Evolutionary conservation across 2,329 filamentous ascomycete genomes (phyloP), one percentile per base, ranked within the genome.

Genomic region (Cladophialophora yegresii): DNA sequence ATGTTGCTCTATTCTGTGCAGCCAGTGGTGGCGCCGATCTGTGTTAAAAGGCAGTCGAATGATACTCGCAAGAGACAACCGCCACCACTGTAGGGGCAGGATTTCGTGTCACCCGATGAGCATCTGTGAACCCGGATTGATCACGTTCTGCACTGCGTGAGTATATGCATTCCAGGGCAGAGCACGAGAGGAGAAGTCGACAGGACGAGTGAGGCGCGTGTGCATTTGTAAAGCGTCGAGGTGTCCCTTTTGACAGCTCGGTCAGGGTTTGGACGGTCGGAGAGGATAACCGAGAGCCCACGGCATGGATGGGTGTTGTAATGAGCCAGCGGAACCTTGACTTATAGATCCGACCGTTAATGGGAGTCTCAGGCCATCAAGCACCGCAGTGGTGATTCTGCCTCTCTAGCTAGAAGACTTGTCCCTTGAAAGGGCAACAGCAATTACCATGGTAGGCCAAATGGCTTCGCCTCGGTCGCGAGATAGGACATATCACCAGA

Each of bases 101-200:
- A 45, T 65, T 68, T 58, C 36, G 66, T 64, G 66, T 68, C 66
- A 54, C 61, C 63, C 57, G 54, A 58, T 26, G 16, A 7, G 20
- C 22, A 61, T 43, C 60, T 50, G 22, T 12, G 26, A 9, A 3
- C 3, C 8, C 58, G 55, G 63, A 58, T 6, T 68, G 66, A 61
- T 68, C 32, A 55, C 63, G 47, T 63, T 58, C 66, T 64, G 66
- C 66, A 68, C 66, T 63, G 36, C 66, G 58, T 49, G 66, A 49
- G 66, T 63, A 63, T 68, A 65, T 63, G 63, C 62, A 63, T 65
- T 6, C 66, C 57, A 62, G 57, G 49, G 66, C 66, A 68, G 66
- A 62, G 66, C 66, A 63, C 49, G 26, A 13, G n/a, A 36, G 13
- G n/a, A 28, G 53, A 20, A 8, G 22, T 50, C 9, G 47, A 28